Percentiles rank a stretch among this genome's conserved stretches.
phyloP scores from a whole-genome alignment of 2,329 filamentous ascomycete species.

The Phaeosphaeria sp. region DNA sequence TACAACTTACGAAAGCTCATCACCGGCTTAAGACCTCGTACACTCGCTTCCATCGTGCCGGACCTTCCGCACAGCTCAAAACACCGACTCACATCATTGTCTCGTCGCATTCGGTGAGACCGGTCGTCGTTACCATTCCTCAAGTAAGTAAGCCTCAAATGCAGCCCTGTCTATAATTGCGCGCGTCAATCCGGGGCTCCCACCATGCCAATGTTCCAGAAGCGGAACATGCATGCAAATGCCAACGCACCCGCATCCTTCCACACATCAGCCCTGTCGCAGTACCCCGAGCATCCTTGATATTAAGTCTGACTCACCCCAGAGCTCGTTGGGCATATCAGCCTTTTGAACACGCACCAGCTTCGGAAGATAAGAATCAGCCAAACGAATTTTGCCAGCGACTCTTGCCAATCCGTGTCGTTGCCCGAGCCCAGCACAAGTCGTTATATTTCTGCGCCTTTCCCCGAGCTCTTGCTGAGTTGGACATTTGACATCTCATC shows the following conservation, averaged over 20 bases:
- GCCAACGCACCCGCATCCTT: slow-evolving; percentile 38
- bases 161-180: slow-evolving; percentile 32
- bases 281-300: slow-evolving; percentile 16
- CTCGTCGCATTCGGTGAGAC: background rate
- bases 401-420: slow-evolving; percentile 21
- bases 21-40: slow-evolving; percentile 8
- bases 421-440: slow-evolving; percentile 40
- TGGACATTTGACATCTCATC: slow-evolving; percentile 22
- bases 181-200: slow-evolving; percentile 31
- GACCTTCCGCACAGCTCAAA: slow-evolving; percentile 24
- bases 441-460: slow-evolving; percentile 32
- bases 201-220: slow-evolving; percentile 23
- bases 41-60: slow-evolving; percentile 19
- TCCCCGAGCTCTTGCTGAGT: slow-evolving; percentile 14
- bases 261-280: slow-evolving; percentile 35
- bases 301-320: slow-evolving; percentile 48
- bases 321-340: slow-evolving; percentile 35
- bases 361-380: slow-evolving; percentile 29
- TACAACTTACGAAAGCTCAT: slow-evolving; percentile 3
- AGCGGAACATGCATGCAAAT: slow-evolving; percentile 14
- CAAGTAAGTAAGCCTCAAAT: slow-evolving; percentile 41
- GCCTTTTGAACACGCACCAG: slow-evolving; percentile 19
- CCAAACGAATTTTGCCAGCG: slow-evolving; percentile 39
- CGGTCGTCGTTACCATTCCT: slow-evolving; percentile 10
- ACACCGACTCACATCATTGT: background rate